A percentile compares a stretch with the other conserved stretches of the same genome.
These are phyloP conservation scores for Phaeosphaeriaceae sp. DNA, from an alignment of 2,329 filamentous ascomycete species.

Conservation along the genomic window DNA sequence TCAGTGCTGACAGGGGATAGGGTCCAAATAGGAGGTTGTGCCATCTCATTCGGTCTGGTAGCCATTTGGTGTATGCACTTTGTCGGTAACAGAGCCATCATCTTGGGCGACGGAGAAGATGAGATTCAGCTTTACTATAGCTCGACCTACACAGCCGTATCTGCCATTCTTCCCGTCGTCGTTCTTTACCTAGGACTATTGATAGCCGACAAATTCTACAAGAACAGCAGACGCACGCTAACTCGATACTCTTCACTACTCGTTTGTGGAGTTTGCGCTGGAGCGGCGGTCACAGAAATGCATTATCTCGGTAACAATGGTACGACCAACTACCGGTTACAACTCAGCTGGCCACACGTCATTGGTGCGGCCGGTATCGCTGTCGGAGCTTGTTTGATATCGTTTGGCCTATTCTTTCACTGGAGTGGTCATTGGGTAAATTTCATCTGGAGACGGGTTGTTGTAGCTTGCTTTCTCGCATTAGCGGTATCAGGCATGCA, in stretches of 20 bases:
- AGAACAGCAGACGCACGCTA: constrained; percentile 32
- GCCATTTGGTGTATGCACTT: constrained; percentile 72
- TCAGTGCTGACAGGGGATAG: constrained; percentile 29
- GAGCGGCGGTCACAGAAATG: constrained; percentile 81
- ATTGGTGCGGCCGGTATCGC: constrained; percentile 75
- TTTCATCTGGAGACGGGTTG: constrained; percentile 74
- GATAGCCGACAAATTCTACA: constrained; percentile 60
- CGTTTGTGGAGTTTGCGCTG: constrained; percentile 71
- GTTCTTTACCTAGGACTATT: constrained; percentile 77
- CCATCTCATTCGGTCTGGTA: constrained; percentile 55
- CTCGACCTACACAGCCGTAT: constrained; percentile 72
- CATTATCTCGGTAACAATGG: constrained; percentile 87
- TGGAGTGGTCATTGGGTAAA: constrained; percentile 78
- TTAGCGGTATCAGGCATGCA: constrained; percentile 85
- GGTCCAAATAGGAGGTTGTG: constrained; percentile 51
- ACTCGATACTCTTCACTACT: constrained; percentile 46
- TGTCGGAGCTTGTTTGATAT: constrained; percentile 71
- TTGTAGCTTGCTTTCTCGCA: constrained; percentile 72
- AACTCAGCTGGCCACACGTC: constrained; percentile 66
- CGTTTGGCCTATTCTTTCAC: constrained; percentile 78
- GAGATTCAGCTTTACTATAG: constrained; percentile 77
- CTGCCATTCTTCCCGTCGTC: constrained; percentile 79
- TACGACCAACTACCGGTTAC: constrained; percentile 75
- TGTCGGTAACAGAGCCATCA: constrained; percentile 80
- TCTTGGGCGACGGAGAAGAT: constrained; percentile 65